Base-by-base conservation (phyloP, 2,329 filamentous ascomycete species). In the Alternaria ventricosa region DNA sequence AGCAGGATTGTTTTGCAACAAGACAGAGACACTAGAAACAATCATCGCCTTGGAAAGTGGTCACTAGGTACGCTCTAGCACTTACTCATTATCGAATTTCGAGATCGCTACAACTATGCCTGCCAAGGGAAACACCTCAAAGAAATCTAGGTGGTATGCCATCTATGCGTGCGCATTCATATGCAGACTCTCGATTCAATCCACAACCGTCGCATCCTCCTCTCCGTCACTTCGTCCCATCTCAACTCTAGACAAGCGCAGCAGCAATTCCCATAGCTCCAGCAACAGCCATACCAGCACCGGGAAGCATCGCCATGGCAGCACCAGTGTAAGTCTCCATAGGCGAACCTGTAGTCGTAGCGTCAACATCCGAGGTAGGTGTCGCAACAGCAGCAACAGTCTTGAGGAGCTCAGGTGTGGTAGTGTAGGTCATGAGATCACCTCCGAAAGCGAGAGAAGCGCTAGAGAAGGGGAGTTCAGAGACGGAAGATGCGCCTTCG, bases 381-480 rank as follows among this genome's bases (percentile, higher is more conserved):
- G 66, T 70, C 10, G 69, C 64, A n/a, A 74, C 47, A 9, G 73
- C 67, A 46, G 66, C 71, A 55, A 71, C 57, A 7, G 73, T 75
- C 55, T 73, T 64, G 2, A 75, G 69, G 45, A 75, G 50, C 54
- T 63, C 65, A 2, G 72, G 72, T 3, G 72, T 75, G 1, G 70
- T 74, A 1, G 73, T 60, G 55, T 70, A 75, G 1, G 66, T 66
- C 68, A 72, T 72, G 7, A 67, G 27, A 46, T 75, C 72, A 0
- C 57, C 62, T 10, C 25, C 63, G n/a, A 75, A 74, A n/a, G 68
- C 59, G 3, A 75, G 61, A n/a, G 63, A 62, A 0, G 18, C 28
- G 23, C 43, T 72, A 2, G 68, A 49, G 27, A 75, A 68, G 10
- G 73, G 70, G 1, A 72, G 59, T 3, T 36, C 28, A 1, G 67